Conservation (phyloP, 768 basidiomycete genomes). For the Leccinum variicolor region DNA sequence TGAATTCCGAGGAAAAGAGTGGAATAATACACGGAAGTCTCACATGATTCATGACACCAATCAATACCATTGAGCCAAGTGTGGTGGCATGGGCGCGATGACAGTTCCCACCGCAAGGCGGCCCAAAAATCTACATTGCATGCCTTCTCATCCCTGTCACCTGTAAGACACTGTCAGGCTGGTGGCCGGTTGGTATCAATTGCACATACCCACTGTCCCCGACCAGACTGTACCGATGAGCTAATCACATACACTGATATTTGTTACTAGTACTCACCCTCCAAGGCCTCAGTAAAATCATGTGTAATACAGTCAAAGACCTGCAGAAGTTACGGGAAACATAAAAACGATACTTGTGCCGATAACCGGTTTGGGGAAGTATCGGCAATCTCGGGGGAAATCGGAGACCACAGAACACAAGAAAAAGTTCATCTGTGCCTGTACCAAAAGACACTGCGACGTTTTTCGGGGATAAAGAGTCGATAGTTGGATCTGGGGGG, state of each 20-base stretch:
- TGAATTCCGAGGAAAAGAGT: slow-evolving; percentile 1
- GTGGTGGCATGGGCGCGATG: background rate
- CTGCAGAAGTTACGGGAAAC: background rate
- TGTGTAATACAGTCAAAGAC: background rate
- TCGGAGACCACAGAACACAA: background rate
- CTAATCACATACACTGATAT: background rate
- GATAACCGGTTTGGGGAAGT: background rate
- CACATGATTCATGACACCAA: background rate
- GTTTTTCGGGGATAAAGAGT: background rate
- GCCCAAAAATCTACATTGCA: background rate
- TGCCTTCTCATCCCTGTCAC: background rate
- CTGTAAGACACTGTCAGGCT: background rate
- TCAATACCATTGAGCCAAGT: background rate
- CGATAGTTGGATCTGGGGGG: background rate
- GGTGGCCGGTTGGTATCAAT: background rate
- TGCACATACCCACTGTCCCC: background rate
- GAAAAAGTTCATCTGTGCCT: background rate
- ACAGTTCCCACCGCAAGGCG: background rate
- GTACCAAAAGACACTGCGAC: background rate
- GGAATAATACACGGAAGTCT: background rate
- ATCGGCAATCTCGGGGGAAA: background rate
- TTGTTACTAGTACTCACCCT: background rate
- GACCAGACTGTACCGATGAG: background rate
- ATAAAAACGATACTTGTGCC: background rate
- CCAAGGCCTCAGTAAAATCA: background rate